Evolutionary conservation across 2,329 filamentous ascomycete genomes (phyloP).

Genomic region (Chrysoporthe deuterocubensis): DNA sequence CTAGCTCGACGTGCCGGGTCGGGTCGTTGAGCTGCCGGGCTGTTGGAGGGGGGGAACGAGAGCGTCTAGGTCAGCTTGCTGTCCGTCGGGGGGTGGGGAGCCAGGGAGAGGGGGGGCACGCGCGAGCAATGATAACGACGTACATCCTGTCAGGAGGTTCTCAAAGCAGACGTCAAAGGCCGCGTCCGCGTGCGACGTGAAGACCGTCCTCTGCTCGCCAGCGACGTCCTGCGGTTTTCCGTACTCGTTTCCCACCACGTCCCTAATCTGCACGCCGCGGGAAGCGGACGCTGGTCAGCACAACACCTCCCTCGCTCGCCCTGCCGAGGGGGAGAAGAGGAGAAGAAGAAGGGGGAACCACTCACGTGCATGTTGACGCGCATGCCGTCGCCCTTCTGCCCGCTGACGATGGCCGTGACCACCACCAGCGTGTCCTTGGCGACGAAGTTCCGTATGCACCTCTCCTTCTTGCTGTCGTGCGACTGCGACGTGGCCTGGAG

Average conservation of each 20-base stretch:
- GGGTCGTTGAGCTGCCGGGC: conserved; percentile 49
- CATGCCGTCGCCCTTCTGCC: conserved; percentile 90
- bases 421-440: conserved; percentile 90
- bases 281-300: background rate
- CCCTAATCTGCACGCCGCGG: conserved; percentile 73
- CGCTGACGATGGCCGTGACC: conserved; percentile 86
- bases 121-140: conserved; percentile 39
- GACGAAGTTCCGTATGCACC: conserved; percentile 97
- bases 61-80: conserved; percentile 9
- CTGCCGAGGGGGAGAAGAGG: too few species aligned
- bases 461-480: conserved; percentile 70
- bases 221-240: conserved; percentile 87
- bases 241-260: conserved; percentile 95
- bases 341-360: conserved; percentile 30
- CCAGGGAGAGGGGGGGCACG: background rate
- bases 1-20: conserved; percentile 80
- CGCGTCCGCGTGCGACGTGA: conserved; percentile 89
- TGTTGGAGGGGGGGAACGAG: conserved; percentile 1
- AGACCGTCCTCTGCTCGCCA: conserved; percentile 90
- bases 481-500: conserved; percentile 66
- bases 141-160: conserved; percentile 76
- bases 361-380: conserved; percentile 88
- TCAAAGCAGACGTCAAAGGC: conserved; percentile 97
- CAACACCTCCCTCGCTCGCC: conserved; percentile 12
- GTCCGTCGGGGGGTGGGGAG: background rate